These are phyloP conservation scores for Pharus latifolius DNA, from an alignment of 176 grass and related monocot species.

Conservation along the genomic window DNA sequence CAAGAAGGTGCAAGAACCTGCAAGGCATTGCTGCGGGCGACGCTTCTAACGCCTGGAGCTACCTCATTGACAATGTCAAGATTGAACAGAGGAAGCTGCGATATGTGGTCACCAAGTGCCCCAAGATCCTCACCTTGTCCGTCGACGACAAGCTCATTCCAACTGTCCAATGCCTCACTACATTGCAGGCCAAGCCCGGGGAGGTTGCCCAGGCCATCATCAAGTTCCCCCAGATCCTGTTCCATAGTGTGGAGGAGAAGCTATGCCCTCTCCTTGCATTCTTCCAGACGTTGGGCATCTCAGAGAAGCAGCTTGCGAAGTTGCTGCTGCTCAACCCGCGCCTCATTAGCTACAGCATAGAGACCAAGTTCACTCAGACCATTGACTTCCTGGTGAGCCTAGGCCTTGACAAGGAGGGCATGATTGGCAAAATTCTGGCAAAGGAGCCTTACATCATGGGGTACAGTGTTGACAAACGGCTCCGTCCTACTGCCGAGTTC, in stretches of 20 bases:
- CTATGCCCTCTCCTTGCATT: conserved; percentile 88
- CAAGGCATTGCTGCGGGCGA: conserved; percentile 34
- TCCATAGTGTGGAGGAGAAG: conserved; percentile 86
- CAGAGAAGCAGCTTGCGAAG: conserved; percentile 83
- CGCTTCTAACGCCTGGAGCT: conserved; percentile 68
- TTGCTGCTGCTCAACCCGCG: conserved; percentile 81
- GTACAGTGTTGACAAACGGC: conserved; percentile 69
- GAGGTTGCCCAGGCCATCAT: conserved; percentile 62
- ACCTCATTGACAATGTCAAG: conserved; percentile 46
- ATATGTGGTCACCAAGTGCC: conserved; percentile 70
- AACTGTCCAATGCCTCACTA: conserved; percentile 79
- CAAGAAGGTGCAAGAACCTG: conserved; percentile 59
- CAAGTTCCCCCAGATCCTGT: conserved; percentile 86
- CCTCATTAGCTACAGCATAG: conserved; percentile 93
- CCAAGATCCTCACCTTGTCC: conserved; percentile 75
- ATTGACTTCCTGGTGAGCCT: conserved; percentile 60
- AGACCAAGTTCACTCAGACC: conserved; percentile 67
- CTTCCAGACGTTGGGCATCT: conserved; percentile 71
- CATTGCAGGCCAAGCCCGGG: conserved; percentile 59
- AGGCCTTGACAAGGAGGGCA: conserved; percentile 61
- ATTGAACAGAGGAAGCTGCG: conserved; percentile 79
- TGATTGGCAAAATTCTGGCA: conserved; percentile 64
- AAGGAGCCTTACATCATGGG: conserved; percentile 89
- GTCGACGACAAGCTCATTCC: conserved; percentile 65
- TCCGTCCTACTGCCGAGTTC: conserved; percentile 76